Percentiles rank a stretch among this genome's conserved stretches.
phyloP scores from a whole-genome alignment of 208 protist species.

The Lotmaria passim region DNA sequence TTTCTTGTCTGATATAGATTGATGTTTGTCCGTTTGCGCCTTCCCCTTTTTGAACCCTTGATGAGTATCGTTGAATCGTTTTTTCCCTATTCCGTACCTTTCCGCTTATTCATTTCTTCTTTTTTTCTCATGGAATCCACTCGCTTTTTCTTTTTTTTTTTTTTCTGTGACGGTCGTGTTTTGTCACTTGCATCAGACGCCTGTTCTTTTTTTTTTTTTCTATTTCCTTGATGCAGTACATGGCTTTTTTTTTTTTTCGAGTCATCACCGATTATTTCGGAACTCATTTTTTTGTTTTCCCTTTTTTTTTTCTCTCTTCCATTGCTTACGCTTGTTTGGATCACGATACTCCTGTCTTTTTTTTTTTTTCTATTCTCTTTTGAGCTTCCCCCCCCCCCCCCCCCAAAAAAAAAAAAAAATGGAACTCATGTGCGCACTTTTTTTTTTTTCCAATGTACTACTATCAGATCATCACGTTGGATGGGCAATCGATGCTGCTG shows the following conservation, averaged over 20 bases:
- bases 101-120: background rate
- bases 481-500: too few species aligned
- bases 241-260: conserved; percentile 14
- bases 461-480: too few species aligned
- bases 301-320: conserved; percentile 7
- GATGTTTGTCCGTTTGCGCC: too few species aligned
- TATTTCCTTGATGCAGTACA: background rate
- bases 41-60: too few species aligned
- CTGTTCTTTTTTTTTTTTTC: conserved; percentile 24
- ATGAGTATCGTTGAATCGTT: too few species aligned
- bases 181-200: background rate
- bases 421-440: too few species aligned
- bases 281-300: conserved; percentile 1
- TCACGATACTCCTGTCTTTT: conserved; percentile 14
- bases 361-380: conserved; percentile 3
- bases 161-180: background rate
- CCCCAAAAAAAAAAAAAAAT: too few species aligned
- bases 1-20: background rate
- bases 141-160: background rate
- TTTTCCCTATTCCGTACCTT: background rate
- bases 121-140: background rate
- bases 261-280: background rate
- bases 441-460: too few species aligned
- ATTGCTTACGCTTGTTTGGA: conserved; percentile 6
- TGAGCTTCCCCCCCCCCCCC: too few species aligned